Conservation (phyloP, 345 rosid genomes). For the Salix brachista region DNA sequence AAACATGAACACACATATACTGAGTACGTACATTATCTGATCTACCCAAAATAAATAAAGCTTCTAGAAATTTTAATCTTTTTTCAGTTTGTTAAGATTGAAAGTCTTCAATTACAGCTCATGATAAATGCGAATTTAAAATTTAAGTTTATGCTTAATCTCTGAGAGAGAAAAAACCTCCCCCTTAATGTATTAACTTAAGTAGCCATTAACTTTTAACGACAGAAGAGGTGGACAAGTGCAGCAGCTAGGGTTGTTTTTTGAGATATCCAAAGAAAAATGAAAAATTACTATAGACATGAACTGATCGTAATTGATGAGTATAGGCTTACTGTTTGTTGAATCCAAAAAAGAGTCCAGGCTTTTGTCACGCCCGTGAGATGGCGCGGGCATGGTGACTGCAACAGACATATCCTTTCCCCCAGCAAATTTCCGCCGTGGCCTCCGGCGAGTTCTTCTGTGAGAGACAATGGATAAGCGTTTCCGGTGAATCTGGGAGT, state of each 20-base stretch:
- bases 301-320: neutral
- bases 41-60: neutral
- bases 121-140: neutral
- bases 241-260: neutral
- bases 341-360: constrained; percentile 42
- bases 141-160: neutral
- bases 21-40: neutral
- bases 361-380: constrained; percentile 41
- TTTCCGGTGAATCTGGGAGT: neutral
- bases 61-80: neutral
- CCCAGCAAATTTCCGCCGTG: constrained; percentile 2
- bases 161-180: neutral
- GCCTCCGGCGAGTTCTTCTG: constrained; percentile 7
- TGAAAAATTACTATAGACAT: neutral
- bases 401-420: neutral
- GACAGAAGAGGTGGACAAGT: neutral
- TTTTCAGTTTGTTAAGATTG: neutral
- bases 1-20: neutral
- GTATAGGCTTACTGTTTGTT: constrained; percentile 35
- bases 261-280: neutral
- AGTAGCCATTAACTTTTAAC: neutral
- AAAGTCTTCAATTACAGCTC: neutral
- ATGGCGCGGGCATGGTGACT: constrained; percentile 31
- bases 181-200: neutral
- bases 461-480: neutral